A percentile compares a stretch with the other conserved stretches of the same genome.
Conservation (phyloP, 2,329 filamentous ascomycete species). For the Penicillium vulpinum region DNA sequence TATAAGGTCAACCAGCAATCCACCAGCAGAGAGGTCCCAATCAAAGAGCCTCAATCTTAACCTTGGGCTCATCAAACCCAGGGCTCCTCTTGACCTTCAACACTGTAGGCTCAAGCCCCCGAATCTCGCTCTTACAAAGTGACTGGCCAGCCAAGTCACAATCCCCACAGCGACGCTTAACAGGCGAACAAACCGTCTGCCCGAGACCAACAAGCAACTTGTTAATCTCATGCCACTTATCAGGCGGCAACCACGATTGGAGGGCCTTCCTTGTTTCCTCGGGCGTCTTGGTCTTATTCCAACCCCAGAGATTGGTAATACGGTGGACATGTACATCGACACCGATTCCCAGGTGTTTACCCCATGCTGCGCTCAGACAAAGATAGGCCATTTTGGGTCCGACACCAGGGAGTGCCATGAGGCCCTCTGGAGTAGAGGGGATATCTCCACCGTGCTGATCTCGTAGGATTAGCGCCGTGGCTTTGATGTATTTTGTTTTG, state of each 20-base stretch:
- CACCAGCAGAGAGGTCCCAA: background rate
- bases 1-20: background rate
- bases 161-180: constrained; percentile 77
- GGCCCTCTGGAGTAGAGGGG: constrained; percentile 71
- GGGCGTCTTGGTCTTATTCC: constrained; percentile 77
- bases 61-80: constrained; percentile 19
- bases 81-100: constrained; percentile 42
- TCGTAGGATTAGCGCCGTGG: constrained; percentile 69
- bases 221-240: constrained; percentile 92
- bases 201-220: constrained; percentile 83
- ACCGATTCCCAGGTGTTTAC: constrained; percentile 72
- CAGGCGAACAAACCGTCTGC: constrained; percentile 80
- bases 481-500: constrained; percentile 82
- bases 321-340: constrained; percentile 95
- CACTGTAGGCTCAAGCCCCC: constrained; percentile 61
- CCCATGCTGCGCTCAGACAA: constrained; percentile 76
- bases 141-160: constrained; percentile 76
- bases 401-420: constrained; percentile 78
- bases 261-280: constrained; percentile 77
- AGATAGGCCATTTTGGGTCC: constrained; percentile 95
- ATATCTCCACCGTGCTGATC: constrained; percentile 75
- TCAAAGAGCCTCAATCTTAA: constrained; percentile 27
- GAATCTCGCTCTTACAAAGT: constrained; percentile 72
- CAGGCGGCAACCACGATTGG: constrained; percentile 77
- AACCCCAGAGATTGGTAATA: constrained; percentile 92